Percentiles rank a stretch among this genome's conserved stretches.
These are phyloP conservation scores for Colletotrichum navitas DNA, from an alignment of 2,329 filamentous ascomycete species.

Conservation along the genomic window DNA sequence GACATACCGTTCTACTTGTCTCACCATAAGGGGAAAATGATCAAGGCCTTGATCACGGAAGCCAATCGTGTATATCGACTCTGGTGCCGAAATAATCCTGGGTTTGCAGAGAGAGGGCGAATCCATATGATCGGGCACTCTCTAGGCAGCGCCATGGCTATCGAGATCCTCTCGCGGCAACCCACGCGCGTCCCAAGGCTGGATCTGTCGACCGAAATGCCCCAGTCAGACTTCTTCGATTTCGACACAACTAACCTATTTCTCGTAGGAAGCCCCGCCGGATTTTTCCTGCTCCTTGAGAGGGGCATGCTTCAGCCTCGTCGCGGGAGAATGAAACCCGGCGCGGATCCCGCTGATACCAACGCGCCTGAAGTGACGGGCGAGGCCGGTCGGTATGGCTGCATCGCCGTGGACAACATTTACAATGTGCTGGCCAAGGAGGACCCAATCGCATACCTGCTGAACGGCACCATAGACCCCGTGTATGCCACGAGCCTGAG, in stretches of 20 bases:
- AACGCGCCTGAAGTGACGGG: constrained; percentile 74
- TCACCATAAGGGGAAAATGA: constrained; percentile 95
- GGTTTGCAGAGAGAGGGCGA: constrained; percentile 82
- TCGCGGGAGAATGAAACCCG: constrained; percentile 80
- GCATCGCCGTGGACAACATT: constrained; percentile 92
- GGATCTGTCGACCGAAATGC: constrained; percentile 55
- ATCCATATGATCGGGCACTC: constrained; percentile 96
- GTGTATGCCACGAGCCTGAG: constrained; percentile 83
- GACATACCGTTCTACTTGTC: constrained; percentile 99
- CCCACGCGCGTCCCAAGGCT: constrained; percentile 76
- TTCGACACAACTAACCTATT: constrained; percentile 94
- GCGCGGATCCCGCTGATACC: constrained; percentile 73
- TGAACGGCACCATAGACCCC: constrained; percentile 91
- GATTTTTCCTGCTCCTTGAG: constrained; percentile 92
- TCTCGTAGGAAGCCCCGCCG: constrained; percentile 88
- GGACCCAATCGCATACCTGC: constrained; percentile 86
- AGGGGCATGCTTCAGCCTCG: constrained; percentile 79
- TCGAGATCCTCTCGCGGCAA: constrained; percentile 91
- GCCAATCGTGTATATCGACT: constrained; percentile 95
- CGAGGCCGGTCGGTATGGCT: constrained; percentile 85
- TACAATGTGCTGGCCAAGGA: constrained; percentile 87
- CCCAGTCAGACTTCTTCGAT: constrained; percentile 77
- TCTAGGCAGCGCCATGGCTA: constrained; percentile 91
- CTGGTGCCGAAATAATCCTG: constrained; percentile 94
- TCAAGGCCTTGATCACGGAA: constrained; percentile 86